Conservation (phyloP, 306 rosid species). For the Prunus padus region DNA sequence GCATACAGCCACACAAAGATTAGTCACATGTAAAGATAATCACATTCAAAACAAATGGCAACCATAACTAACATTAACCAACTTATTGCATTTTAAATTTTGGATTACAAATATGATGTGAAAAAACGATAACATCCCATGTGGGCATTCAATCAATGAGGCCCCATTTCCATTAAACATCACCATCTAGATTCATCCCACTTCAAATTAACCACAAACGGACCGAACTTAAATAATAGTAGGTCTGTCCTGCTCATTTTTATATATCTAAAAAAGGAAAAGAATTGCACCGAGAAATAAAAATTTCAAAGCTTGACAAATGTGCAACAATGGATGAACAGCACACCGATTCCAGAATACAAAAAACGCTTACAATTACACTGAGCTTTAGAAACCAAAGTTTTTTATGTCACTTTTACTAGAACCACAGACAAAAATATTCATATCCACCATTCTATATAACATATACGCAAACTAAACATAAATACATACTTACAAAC, state of each 20-base stretch:
- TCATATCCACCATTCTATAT: not conserved
- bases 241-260: not conserved
- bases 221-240: not conserved
- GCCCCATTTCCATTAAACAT: too few species aligned
- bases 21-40: not conserved
- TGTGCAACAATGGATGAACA: constrained; percentile 1
- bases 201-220: not conserved
- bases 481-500: not conserved
- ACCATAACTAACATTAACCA: not conserved
- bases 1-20: constrained; percentile 2
- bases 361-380: not conserved
- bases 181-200: too few species aligned
- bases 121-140: too few species aligned
- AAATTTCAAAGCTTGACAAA: not conserved
- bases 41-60: constrained; percentile 2
- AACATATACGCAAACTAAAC: not conserved
- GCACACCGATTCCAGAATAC: not conserved
- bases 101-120: too few species aligned
- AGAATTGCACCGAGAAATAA: not conserved
- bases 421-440: not conserved
- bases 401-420: not conserved
- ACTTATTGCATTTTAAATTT: too few species aligned
- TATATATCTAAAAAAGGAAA: not conserved
- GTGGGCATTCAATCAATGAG: too few species aligned
- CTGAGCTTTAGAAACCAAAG: not conserved